Conservation (phyloP, 2,329 filamentous ascomycete genomes). For the Beauveria sp. region DNA sequence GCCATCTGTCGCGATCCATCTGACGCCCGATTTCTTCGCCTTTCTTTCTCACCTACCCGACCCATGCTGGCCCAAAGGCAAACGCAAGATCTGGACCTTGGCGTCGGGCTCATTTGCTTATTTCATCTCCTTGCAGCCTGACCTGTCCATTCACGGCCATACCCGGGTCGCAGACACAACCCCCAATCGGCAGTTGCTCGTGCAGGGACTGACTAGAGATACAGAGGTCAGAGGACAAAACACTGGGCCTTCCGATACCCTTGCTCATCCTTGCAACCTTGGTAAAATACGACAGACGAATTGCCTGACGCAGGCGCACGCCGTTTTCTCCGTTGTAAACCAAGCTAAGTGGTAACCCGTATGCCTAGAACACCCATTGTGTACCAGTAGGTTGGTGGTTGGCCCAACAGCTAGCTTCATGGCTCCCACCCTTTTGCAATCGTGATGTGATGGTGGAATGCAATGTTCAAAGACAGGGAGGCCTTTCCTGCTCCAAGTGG, state of each 20-base stretch:
- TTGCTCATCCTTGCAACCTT: conserved; percentile 7
- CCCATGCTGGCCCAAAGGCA: not conserved
- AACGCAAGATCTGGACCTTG: not conserved
- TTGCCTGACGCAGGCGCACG: not conserved
- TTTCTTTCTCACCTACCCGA: not conserved
- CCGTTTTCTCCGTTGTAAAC: not conserved
- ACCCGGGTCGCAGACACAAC: not conserved
- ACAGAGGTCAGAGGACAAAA: not conserved
- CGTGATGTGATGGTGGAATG: not conserved
- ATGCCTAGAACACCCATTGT: not conserved
- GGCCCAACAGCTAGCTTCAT: not conserved
- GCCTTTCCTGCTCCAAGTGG: not conserved
- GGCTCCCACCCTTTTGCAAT: not conserved
- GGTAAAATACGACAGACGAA: conserved; percentile 4
- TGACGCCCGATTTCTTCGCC: not conserved
- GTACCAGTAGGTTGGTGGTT: not conserved
- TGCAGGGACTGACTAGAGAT: not conserved
- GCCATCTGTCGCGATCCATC: conserved; percentile 4
- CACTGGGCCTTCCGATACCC: conserved; percentile 3
- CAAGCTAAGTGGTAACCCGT: not conserved
- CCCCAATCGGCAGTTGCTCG: conserved; percentile 5
- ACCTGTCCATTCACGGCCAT: not conserved
- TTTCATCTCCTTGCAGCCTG: not conserved
- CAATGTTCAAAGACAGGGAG: conserved; percentile 1
- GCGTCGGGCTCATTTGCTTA: not conserved